Base-by-base conservation (phyloP, 768 basidiomycete genomes). In the Artomyces pyxidatus region DNA sequence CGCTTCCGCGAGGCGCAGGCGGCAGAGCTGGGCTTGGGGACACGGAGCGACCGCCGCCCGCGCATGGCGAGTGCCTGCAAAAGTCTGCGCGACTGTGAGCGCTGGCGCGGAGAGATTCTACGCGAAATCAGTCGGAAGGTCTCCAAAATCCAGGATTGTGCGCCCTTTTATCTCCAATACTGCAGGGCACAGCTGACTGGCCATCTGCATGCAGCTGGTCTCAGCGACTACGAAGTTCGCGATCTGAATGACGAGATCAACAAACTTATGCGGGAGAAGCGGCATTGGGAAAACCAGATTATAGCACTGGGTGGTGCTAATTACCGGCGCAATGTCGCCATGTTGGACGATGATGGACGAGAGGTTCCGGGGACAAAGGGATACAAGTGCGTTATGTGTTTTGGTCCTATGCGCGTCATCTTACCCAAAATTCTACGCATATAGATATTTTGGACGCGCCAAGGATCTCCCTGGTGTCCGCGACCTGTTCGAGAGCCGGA, bases 221-320 rank as follows among this genome's bases (percentile, higher is more conserved):
- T 97, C 64, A 87, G 88, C 22, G 92, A 97, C 71, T 97, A 97
- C 62, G 93, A 97, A 70, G 82, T 94, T 41, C 83, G 95, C 25
- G 95, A 97, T 63, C 61, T 97, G 37, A 99, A 99, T 63, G 94
- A 98, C 64, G 93, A 97, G 60, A 99, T 99, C 56, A 99, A 98
- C 73, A 89, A 85, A 61, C 71, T 96, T 12, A 71, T 99, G 75
- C 78, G 95, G 28, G 95, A 99, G 69, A 97, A 98, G 65, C 69
- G 86, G 37, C 94, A 97, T 66, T 98, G 92, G 90, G 95, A 98
- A 70, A 94, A 93, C 58, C 94, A 96, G 64, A 96, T 98, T 44
- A 85, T 97, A n/a, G 83, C 84, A 6, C 71, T 97, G 1, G 94
- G 94, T 40, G 95, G 95, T 54, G 95, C 94, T 19, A 99, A 97